Evolutionary conservation across 176 grass and related monocot genomes (phyloP), one percentile per base, ranked within the genome.

Genomic region (Raddia distichophylla): DNA sequence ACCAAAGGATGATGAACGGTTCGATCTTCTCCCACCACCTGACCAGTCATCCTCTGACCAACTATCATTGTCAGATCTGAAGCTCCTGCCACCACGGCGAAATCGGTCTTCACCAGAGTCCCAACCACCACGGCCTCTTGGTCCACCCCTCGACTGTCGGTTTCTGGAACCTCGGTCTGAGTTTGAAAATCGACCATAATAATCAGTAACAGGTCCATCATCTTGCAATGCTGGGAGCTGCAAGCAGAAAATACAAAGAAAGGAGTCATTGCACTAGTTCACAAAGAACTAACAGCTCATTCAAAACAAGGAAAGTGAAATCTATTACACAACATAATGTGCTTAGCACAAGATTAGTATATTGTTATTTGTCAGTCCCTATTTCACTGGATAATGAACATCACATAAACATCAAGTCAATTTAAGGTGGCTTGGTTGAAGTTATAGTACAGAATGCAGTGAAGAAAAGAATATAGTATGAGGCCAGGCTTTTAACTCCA

Each of bases 171-270:
- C 82, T 16, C 82, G 86, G 53, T 91, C 93, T 3, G 62, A 64
- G 61, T 89, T 95, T 42, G 91, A 90, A 80, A 99, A 99, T 8
- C 91, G 84, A 1, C 93, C 93, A 40, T 99, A 99, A 70, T 80
- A 68, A 40, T 99, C 93, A 27, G 80, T 90, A 67, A 82, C 33
- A 65, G 96, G 93, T 11, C 88, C 93, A 74, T 99, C 96, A 84
- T 99, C 96, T 93, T 95, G 96, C 59, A 99, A 87, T 12, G 83
- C 85, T 44, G 96, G 96, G 46, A 99, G 89, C 96, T 99, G 94
- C 78, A 88, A 78, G 75, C 54, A 82, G 19, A 35, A 50, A 89
- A 58, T 67, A 58, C 61, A 59, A 55, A 16, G 45, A 80, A 59
- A 71, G 13, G 11, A 64, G 65, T 89, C 60, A 85, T 63, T 27